Conservation (phyloP, 257 asterid species). For the Vinca minor region DNA sequence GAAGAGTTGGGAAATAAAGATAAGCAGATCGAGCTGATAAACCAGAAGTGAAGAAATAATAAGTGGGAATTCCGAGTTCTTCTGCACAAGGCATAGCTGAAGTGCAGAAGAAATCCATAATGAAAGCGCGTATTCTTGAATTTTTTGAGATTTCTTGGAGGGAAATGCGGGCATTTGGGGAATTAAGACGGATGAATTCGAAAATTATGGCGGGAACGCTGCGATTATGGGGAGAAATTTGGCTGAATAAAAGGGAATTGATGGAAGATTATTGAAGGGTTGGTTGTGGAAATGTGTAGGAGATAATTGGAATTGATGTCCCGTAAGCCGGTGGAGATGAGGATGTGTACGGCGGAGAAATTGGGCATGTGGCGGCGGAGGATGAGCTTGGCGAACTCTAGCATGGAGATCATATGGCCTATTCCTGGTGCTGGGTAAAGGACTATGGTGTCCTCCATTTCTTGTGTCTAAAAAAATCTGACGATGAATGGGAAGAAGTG, state of each 20-base stretch:
- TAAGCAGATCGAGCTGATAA: background rate
- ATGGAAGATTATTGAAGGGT: constrained; percentile 7
- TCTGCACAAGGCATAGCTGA: background rate
- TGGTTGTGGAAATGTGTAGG: background rate
- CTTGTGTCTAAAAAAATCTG: background rate
- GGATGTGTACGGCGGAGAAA: constrained; percentile 7
- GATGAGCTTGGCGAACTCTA: constrained; percentile 17
- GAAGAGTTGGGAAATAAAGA: constrained; percentile 10
- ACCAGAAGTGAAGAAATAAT: constrained; percentile 10
- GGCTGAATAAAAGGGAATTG: background rate
- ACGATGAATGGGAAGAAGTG: no score
- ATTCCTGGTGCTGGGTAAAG: constrained; percentile 14
- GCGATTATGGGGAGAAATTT: background rate
- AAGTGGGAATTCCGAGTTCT: constrained; percentile 8
- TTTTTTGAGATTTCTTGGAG: constrained; percentile 9
- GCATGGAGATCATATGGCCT: constrained; percentile 12
- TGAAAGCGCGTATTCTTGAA: background rate
- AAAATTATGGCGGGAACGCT: background rate
- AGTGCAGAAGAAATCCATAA: constrained; percentile 10
- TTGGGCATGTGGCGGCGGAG: constrained; percentile 1
- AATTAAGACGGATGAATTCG: constrained; percentile 4
- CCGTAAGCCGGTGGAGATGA: background rate
- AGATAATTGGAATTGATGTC: background rate
- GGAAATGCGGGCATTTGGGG: background rate
- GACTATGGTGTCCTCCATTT: constrained; percentile 11